Evolutionary conservation across 1,139 yeast species (phyloP), one percentile per base, ranked within the genome.

Genomic region (Geotrichum aggregatum): DNA sequence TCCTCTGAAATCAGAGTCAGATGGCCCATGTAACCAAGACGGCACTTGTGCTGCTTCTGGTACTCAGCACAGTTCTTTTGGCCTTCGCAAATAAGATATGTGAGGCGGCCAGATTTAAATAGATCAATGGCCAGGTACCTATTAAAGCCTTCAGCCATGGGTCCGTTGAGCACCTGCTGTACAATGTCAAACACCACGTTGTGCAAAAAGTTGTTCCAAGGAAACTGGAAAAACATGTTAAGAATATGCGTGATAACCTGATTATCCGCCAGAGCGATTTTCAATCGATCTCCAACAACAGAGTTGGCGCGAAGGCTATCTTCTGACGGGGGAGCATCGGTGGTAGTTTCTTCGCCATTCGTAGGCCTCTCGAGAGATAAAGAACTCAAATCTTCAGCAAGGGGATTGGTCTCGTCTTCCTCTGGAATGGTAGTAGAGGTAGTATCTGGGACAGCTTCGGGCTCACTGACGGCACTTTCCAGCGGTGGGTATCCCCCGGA

Each of bases 21-120:
- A 69, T 92, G 98, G 28, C 99, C 99, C 95, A 92, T 94, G 68
- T 86, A 94, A 1, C 98, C 99, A 55, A 91, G 74, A 59, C 97
- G 78, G 58, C 87, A 77, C 52, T 82, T 80, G 51, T 74, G 72
- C 48, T 69, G 72, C 55, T 71, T 71, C 65, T 82, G 86, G 66
- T 86, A 86, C 52, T 80, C 81, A 53, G 80, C 80, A 60, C 96
- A 89, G 55, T 78, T 75, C 58, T 76, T 73, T 67, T 92, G 96
- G 7, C 98, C 98, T 54, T 83, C 81, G 51, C 91, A 80, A 52
- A 92, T 89, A 52, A 84, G 77, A 61, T 82, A 79, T 22, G 92
- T 87, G 54, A 94, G 84, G 48, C 82, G 76, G 40, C 91, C 94
- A 59, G 82, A 78, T 52, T 83, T 84, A 68, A 94, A 87, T 58